Evolutionary conservation across 2,329 filamentous ascomycete species (phyloP).

Genomic region (Chrysosphaeria jannelii): DNA sequence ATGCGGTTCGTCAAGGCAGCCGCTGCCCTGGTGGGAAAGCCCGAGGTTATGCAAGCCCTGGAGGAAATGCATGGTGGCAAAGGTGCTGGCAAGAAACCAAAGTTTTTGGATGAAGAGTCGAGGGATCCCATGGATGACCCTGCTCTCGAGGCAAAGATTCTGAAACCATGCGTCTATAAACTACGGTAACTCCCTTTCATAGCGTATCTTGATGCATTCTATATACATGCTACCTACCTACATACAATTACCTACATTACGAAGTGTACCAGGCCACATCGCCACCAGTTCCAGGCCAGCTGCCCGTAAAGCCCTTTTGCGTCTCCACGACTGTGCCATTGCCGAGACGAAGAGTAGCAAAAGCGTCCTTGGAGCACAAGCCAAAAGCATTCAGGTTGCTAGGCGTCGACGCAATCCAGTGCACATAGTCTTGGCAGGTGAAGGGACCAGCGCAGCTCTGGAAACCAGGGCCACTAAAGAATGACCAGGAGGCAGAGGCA

Average conservation of each 20-base stretch:
- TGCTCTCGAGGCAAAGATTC: slow-evolving; percentile 28
- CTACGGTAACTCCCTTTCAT: slow-evolving; percentile 24
- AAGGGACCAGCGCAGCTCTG: no score
- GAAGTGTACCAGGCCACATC: neutral
- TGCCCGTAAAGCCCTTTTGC: no score
- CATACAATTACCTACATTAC: neutral
- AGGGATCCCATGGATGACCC: slow-evolving; percentile 19
- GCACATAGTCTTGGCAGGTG: no score
- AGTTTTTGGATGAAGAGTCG: slow-evolving; percentile 27
- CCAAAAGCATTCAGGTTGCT: no score
- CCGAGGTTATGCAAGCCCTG: slow-evolving; percentile 12
- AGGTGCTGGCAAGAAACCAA: slow-evolving; percentile 11
- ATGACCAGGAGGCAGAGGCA: no score
- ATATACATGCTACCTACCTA: neutral
- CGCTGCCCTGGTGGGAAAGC: slow-evolving; percentile 45
- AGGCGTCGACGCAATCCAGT: no score
- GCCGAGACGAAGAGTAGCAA: no score
- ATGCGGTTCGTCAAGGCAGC: slow-evolving; percentile 83
- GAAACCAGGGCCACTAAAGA: no score
- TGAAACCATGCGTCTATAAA: slow-evolving; percentile 96
- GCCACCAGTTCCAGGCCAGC: no score
- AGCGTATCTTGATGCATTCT: neutral
- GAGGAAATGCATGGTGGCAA: slow-evolving; percentile 1
- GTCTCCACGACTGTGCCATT: no score
- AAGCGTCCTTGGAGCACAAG: no score